These are phyloP conservation scores for Candida sanyaensis DNA, from an alignment of 1,139 yeast species.

Conservation along the genomic window DNA sequence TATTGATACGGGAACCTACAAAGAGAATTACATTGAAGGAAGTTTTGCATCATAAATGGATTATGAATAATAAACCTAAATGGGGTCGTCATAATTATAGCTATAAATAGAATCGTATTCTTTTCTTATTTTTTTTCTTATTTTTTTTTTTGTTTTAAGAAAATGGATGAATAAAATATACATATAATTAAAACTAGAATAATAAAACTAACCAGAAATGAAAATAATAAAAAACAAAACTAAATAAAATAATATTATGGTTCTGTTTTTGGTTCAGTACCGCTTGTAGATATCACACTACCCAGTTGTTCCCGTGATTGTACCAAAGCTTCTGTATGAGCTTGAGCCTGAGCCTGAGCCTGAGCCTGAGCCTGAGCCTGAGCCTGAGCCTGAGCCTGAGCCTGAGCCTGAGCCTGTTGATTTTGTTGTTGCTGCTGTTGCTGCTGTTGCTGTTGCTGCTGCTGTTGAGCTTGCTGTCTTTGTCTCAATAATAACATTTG, in stretches of 20 bases:
- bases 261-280: not conserved
- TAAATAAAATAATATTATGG: not conserved
- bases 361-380: not conserved
- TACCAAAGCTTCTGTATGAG: too few relatives aligned
- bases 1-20: constrained; percentile 68
- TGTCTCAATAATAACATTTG: constrained; percentile 27
- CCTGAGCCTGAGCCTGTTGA: not conserved
- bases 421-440: constrained; percentile 4
- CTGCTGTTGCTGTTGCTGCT: constrained; percentile 9
- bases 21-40: constrained; percentile 62
- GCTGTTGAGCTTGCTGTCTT: constrained; percentile 35
- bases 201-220: constrained; percentile 2
- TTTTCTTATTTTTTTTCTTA: too few relatives aligned
- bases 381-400: not conserved
- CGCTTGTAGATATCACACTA: not conserved
- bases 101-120: not conserved
- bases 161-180: not conserved
- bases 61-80: constrained; percentile 55
- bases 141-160: too few relatives aligned
- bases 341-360: not conserved
- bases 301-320: too few relatives aligned
- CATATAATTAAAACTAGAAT: not conserved
- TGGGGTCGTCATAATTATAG: constrained; percentile 30
- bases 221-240: not conserved
- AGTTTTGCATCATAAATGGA: constrained; percentile 83